Base-by-base conservation (phyloP, 768 basidiomycete genomes). In the Termitomyces sp. region DNA sequence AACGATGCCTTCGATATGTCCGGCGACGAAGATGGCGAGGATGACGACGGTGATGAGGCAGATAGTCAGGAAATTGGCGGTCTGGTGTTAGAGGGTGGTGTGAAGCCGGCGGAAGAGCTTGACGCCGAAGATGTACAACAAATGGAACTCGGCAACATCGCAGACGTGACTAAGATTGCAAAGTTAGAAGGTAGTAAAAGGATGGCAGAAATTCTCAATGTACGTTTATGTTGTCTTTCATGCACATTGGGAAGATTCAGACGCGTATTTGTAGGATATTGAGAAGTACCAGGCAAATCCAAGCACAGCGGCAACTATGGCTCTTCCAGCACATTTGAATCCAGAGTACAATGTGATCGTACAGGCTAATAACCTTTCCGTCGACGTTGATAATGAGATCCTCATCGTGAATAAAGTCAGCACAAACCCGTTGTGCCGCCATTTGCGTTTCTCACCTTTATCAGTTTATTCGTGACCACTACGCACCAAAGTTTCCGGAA, bases 341-440 rank as follows among this genome's bases (percentile, higher is more conserved):
- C 92, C 94, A 1, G 97, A 99, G 73, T 99, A 99, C 76, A 86
- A 88, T 62, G 79, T 98, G 61, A 98, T 98, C 67, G 97, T 99
- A 5, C 88, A 94, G 66, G 93, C 97, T 28, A 99, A 99, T 77
- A 99, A 99, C 73, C 78, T 98, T 59, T 93, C 95, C 2, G 97
- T 99, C 46, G 97, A 99, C 67, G 87, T 98, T 5, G 97, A 99
- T 74, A 99, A 99, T 66, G 97, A 99, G 72, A 93, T 98, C 56
- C 79, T 99, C 38, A 81, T 99, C 35, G 95, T 99, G 0, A 93
- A 99, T 77, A 99, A 99, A 81, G 94, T 83, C 66, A 63, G 48
- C 44, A 23, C 33, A 46, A n/a, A 43, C 5, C 10, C 35, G 35
- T 14, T 38, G 12, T 62, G 10, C 16, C 26, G 18, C 26, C 14